Base-by-base conservation (phyloP, 768 basidiomycete genomes). In the Boletus tomentosulus region DNA sequence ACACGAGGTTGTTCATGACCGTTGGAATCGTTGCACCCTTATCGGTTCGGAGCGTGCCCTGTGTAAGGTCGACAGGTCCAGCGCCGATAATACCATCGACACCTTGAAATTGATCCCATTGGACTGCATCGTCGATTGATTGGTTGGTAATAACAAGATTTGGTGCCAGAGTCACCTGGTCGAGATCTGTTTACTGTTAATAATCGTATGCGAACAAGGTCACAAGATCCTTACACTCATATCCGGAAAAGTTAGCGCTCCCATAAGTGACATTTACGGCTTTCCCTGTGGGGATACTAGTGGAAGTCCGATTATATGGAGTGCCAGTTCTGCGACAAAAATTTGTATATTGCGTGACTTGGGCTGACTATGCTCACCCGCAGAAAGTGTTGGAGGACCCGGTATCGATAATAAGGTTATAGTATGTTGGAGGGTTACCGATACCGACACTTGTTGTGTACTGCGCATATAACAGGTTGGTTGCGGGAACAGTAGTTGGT, bases 381-480 rank as follows among this genome's bases (percentile, higher is more conserved):
- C 65, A 55, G 54, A 66, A 66, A 2, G 67, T 71, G 43, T 63
- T 69, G 25, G 67, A 62, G 25, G 57, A 59, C 3, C 64, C 65
- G 15, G 68, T 70, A 49, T 67, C 66, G n/a, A 69, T 52, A 19
- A 69, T 38, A 8, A 66, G 59, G 46, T 58, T 57, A 49, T 65
- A 64, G 43, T 67, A 49, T 1, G 63, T 67, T 8, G 59, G 15
- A 3, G 66, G 66, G 37, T 12, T 46, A 24, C 66, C 63, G 10
- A 67, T 60, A 33, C 64, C 66, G n/a, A 67, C 59, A 4, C 49
- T 53, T 3, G 58, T 48, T 5, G 60, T 61, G 41, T 67, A 67
- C 25, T 50, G 54, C 7, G 27, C 15, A 16, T 59, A 57, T 31
- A 13, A 50, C 10, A 50, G 15, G n/a, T 53, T 57, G 28, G 53